Percentiles rank a stretch among this genome's conserved stretches.
phyloP scores from a whole-genome alignment of 805 yeast species.

The Saturnispora ahearnii region DNA sequence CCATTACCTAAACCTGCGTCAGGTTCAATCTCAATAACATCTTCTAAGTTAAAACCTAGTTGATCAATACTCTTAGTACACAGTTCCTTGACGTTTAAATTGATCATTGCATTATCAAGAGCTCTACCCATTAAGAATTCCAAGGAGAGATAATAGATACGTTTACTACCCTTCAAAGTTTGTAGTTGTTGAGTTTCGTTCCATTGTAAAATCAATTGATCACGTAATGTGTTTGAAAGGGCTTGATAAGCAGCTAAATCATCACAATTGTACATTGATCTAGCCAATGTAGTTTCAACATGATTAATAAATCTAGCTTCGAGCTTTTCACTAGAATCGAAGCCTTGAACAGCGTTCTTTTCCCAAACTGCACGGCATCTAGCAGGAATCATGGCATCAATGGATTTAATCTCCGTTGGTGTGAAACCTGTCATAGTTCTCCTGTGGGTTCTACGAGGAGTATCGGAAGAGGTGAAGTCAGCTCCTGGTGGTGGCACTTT shows the following conservation, averaged over 20 bases:
- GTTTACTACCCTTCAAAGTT: slow-evolving; percentile 72
- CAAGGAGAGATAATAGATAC: slow-evolving; percentile 78
- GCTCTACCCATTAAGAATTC: slow-evolving; percentile 95
- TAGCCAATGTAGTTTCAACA: slow-evolving; percentile 86
- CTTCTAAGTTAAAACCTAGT: slow-evolving; percentile 83
- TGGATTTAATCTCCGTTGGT: slow-evolving; percentile 77
- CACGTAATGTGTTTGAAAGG: slow-evolving; percentile 68
- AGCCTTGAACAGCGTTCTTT: slow-evolving; percentile 50
- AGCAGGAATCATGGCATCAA: slow-evolving; percentile 74
- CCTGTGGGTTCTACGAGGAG: slow-evolving; percentile 33
- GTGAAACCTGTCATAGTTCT: slow-evolving; percentile 86
- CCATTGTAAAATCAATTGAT: slow-evolving; percentile 78
- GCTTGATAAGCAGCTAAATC: slow-evolving; percentile 90
- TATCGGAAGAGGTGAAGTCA: slow-evolving; percentile 1
- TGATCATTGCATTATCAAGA: slow-evolving; percentile 85
- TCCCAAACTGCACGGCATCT: slow-evolving; percentile 73
- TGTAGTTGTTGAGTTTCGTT: slow-evolving; percentile 87
- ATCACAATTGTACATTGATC: slow-evolving; percentile 88
- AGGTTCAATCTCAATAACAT: slow-evolving; percentile 74
- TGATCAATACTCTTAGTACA: slow-evolving; percentile 51
- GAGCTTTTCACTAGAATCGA: slow-evolving; percentile 44
- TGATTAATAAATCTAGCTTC: slow-evolving; percentile 67
- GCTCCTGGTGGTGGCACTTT: slow-evolving; percentile 5
- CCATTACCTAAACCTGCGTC: slow-evolving; percentile 96
- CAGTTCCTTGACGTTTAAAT: slow-evolving; percentile 56